Conservation (phyloP, 225 moss, liverwort and hornwort species). For the Neckera pumila region DNA sequence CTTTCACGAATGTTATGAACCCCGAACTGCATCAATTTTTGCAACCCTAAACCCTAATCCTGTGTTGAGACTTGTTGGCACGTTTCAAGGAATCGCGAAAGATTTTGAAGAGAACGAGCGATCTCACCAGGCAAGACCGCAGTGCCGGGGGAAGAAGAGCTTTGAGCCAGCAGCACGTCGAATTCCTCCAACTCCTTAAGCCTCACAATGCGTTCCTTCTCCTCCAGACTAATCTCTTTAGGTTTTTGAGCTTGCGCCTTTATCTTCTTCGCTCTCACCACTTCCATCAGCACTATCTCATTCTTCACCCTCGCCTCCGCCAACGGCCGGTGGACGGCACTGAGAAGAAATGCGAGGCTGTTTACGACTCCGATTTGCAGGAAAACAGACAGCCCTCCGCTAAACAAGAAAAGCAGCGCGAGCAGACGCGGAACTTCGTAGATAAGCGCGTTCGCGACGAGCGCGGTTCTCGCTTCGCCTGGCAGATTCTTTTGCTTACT, state of each 20-base stretch:
- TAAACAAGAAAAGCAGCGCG: conserved; percentile 34
- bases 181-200: conserved; percentile 67
- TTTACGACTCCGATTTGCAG: conserved; percentile 38
- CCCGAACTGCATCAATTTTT: neutral
- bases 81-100: neutral
- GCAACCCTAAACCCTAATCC: neutral
- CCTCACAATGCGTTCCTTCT: conserved; percentile 38
- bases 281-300: conserved; percentile 46
- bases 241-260: conserved; percentile 14
- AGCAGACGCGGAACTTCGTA: conserved; percentile 60
- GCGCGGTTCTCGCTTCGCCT: conserved; percentile 25
- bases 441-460: conserved; percentile 59
- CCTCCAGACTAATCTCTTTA: conserved; percentile 30
- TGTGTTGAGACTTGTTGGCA: neutral
- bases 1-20: neutral
- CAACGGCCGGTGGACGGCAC: conserved; percentile 56
- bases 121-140: conserved; percentile 29
- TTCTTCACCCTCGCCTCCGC: conserved; percentile 66
- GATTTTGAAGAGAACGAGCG: neutral
- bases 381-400: conserved; percentile 37
- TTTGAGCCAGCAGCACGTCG: conserved; percentile 52
- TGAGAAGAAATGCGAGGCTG: conserved; percentile 55
- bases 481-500: conserved; percentile 10
- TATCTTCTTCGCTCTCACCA: conserved; percentile 3
- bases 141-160: conserved; percentile 7